Conservation (phyloP, 208 protist species). For the Crithidia expoeki region DNA sequence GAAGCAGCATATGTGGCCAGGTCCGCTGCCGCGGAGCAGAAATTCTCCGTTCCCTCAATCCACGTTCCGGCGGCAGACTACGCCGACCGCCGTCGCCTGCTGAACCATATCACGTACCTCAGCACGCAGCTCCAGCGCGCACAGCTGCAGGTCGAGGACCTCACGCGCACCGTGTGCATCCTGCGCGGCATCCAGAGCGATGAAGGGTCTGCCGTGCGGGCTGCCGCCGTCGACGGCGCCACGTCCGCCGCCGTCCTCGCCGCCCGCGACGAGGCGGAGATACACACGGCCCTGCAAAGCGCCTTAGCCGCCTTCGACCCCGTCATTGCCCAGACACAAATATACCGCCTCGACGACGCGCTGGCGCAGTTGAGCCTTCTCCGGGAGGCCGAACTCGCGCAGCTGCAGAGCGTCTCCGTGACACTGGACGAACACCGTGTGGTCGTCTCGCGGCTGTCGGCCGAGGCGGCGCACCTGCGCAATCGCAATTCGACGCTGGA, state of each 20-base stretch:
- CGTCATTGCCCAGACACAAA: slow-evolving; percentile 72
- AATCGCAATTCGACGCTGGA: slow-evolving; percentile 20
- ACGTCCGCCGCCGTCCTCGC: slow-evolving; percentile 54
- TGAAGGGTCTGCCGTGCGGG: slow-evolving; percentile 9
- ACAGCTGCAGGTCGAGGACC: slow-evolving; percentile 71
- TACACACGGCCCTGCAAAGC: slow-evolving; percentile 42
- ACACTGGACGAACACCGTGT: slow-evolving; percentile 47
- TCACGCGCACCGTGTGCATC: slow-evolving; percentile 52
- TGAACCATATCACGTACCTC: slow-evolving; percentile 89
- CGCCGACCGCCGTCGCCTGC: slow-evolving; percentile 74
- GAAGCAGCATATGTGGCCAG: neutral
- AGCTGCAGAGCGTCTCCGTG: slow-evolving; percentile 39
- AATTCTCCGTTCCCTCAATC: neutral
- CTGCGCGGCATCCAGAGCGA: slow-evolving; percentile 29
- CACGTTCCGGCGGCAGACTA: slow-evolving; percentile 74
- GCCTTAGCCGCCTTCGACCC: slow-evolving; percentile 77
- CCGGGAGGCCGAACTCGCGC: slow-evolving; percentile 69
- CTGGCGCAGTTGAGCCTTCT: slow-evolving; percentile 78
- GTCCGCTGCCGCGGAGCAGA: neutral
- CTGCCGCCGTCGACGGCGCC: slow-evolving; percentile 12
- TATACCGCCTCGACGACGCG: slow-evolving; percentile 85
- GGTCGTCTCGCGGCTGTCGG: slow-evolving; percentile 39
- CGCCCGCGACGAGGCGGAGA: slow-evolving; percentile 41
- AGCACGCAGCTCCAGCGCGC: slow-evolving; percentile 80
- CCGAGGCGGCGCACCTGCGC: slow-evolving; percentile 43